Base-by-base conservation (phyloP, 371 early-diverging fungal species). In the Rhizopus sp. region DNA sequence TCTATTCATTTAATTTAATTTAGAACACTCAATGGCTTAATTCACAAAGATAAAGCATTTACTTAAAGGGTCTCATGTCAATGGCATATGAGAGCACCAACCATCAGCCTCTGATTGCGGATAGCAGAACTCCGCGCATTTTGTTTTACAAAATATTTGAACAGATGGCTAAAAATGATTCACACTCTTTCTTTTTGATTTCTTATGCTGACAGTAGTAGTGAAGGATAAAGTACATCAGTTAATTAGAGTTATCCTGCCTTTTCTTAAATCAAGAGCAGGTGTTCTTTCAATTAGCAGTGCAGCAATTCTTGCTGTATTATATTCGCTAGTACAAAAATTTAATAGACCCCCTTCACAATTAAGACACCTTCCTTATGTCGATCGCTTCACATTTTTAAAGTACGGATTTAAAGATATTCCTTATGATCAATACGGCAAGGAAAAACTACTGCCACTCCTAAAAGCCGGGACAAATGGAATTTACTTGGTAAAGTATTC, bases 281-380 rank as follows among this genome's bases (percentile, higher is more conserved):
- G 62, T 1, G 15, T 50, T 8, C 30, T 59, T 5, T 39, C 50
- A 1, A 33, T 58, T 4, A 44, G 58, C 12, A 33, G 51, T 42
- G 62, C 62, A 31, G 44, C 50, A 4, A 37, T 38, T 10, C 23
- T 61, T 40, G 35, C 55, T 2, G n/a, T 55, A 16, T 29, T 56
- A 3, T 62, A 57, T 12, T 17, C 46, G 7, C 30, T 41, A 6
- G 5, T 62, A 31, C 52, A 57, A 53, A 57, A 37, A 49, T 41
- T 51, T 30, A 53, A 52, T 34, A 37, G 45, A 9, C 63, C 63
- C 0, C 49, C 63, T 10, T 23, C 33, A 5, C 8, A 46, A n/a
- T 45, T 62, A 12, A 42, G 41, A 17, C 63, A 62, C 30, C 41
- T 57, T 3, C 53, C 57, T 7, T 44, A 53, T 30, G 10, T 62